Percentiles rank a stretch among this genome's conserved stretches.
Conservation (phyloP, 495 filamentous ascomycete genomes). For the Corynascus novoguineensis region DNA sequence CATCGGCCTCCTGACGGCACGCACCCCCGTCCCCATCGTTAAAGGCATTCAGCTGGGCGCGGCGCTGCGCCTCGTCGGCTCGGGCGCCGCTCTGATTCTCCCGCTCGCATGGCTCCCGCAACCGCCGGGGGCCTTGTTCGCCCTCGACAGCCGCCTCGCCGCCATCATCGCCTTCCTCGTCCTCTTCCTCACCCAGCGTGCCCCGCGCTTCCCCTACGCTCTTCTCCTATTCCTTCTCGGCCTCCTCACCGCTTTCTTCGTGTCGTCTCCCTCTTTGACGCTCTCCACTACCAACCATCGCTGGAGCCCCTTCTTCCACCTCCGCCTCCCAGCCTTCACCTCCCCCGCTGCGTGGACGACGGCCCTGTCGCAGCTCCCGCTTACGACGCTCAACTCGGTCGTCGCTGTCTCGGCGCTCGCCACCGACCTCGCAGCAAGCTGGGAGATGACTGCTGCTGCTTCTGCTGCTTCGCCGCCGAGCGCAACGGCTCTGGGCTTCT, state of each 20-base stretch:
- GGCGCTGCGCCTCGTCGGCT: conserved; percentile 70
- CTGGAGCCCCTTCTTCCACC: neutral
- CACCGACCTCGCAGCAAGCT: conserved; percentile 65
- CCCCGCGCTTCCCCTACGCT: conserved; percentile 66
- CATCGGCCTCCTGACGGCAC: conserved; percentile 59
- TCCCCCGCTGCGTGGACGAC: conserved; percentile 50
- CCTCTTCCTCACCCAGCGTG: conserved; percentile 56
- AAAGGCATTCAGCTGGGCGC: conserved; percentile 94
- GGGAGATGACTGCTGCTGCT: too few relatives aligned
- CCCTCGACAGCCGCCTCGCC: conserved; percentile 71
- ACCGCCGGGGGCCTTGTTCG: too few relatives aligned
- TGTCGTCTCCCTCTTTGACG: conserved; percentile 18
- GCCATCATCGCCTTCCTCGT: conserved; percentile 61
- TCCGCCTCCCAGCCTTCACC: conserved; percentile 44
- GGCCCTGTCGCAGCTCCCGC: conserved; percentile 74
- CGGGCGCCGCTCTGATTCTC: conserved; percentile 48
- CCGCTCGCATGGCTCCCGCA: conserved; percentile 53
- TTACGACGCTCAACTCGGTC: conserved; percentile 87
- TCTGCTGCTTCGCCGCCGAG: conserved; percentile 23
- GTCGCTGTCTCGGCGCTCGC: conserved; percentile 76
- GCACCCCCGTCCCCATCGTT: conserved; percentile 77
- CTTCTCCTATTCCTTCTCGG: conserved; percentile 64
- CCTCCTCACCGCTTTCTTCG: conserved; percentile 50
- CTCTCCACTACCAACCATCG: conserved; percentile 6
- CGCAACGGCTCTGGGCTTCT: conserved; percentile 68